A percentile compares a stretch with the other conserved stretches of the same genome.
Conservation (phyloP, 345 rosid genomes). For the Chamaenerion angustifolium region DNA sequence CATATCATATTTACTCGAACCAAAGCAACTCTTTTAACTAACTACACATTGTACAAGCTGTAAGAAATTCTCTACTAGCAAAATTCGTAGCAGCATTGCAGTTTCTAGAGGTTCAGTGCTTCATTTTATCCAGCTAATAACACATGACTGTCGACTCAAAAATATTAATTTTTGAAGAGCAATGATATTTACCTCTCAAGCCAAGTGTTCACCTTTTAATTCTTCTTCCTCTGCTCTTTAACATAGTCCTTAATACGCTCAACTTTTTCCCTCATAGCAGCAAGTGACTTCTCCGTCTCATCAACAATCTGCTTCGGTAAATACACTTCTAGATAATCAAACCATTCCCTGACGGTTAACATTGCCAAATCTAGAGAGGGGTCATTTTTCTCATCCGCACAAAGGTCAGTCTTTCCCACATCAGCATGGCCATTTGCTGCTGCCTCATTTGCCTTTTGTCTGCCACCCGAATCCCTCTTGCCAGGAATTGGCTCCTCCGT, state of each 20-base stretch:
- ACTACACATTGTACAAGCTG: too few relatives aligned
- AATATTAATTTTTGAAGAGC: too few relatives aligned
- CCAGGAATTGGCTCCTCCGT: neutral
- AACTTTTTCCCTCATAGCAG: constrained; percentile 38
- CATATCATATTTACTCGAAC: too few relatives aligned
- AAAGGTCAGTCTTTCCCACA: constrained; percentile 4
- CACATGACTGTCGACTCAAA: too few relatives aligned
- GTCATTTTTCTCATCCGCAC: constrained; percentile 5
- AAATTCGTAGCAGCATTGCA: too few relatives aligned
- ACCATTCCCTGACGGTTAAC: constrained; percentile 57
- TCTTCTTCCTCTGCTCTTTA: constrained; percentile 30
- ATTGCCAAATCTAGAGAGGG: constrained; percentile 23
- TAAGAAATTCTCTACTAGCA: too few relatives aligned
- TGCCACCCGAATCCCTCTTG: neutral
- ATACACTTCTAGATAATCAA: constrained; percentile 36
- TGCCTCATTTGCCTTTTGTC: constrained; percentile 1
- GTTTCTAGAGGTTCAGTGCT: too few relatives aligned
- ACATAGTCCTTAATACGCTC: constrained; percentile 28
- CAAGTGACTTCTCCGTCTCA: constrained; percentile 49
- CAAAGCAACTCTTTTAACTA: too few relatives aligned
- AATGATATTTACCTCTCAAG: too few relatives aligned
- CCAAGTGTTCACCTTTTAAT: neutral
- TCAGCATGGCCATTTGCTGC: neutral
- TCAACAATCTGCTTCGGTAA: constrained; percentile 36
- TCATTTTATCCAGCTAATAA: too few relatives aligned